phyloP scores from a whole-genome alignment of 2,329 filamentous ascomycete genomes.

The Thelonectria rubi region DNA sequence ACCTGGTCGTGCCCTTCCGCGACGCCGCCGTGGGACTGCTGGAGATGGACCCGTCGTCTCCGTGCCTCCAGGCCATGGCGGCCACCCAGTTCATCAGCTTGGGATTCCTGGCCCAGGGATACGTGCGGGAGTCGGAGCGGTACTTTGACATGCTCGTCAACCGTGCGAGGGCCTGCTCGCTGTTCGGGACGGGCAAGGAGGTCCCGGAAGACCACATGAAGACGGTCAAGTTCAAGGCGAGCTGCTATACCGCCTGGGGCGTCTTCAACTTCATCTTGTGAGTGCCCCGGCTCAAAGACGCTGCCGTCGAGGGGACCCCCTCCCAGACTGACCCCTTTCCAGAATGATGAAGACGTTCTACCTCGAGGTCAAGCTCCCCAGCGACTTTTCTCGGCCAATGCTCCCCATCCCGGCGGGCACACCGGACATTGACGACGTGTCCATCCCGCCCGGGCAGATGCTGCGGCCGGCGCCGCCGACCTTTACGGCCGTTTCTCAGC shows the following conservation, averaged over 20 bases:
- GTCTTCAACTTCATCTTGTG: slow-evolving; percentile 18
- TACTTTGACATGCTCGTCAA: background rate
- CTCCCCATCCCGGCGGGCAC: slow-evolving; percentile 1
- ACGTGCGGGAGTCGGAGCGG: background rate
- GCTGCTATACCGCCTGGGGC: slow-evolving; percentile 9
- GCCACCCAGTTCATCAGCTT: slow-evolving; percentile 17
- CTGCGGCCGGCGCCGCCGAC: background rate
- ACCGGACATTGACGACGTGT: background rate
- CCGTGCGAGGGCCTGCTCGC: background rate
- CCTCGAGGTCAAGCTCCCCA: slow-evolving; percentile 1
- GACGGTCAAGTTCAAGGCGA: background rate
- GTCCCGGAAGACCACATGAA: background rate
- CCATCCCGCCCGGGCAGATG: background rate
- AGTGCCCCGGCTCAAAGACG: background rate
- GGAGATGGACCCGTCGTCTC: background rate
- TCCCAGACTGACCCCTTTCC: background rate
- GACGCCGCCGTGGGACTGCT: slow-evolving; percentile 9
- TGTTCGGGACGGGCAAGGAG: background rate
- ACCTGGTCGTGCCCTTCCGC: slow-evolving; percentile 2
- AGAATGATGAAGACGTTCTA: slow-evolving; percentile 18
- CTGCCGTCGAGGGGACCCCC: background rate
- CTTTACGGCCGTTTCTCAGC: slow-evolving; percentile 20
- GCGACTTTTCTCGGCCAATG: background rate
- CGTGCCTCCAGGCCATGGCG: slow-evolving; percentile 7
- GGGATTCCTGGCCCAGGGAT: slow-evolving; percentile 10